Evolutionary conservation across 495 filamentous ascomycete species (phyloP), one percentile per base, ranked within the genome.

Genomic region (Trichoderma asperelloides): DNA sequence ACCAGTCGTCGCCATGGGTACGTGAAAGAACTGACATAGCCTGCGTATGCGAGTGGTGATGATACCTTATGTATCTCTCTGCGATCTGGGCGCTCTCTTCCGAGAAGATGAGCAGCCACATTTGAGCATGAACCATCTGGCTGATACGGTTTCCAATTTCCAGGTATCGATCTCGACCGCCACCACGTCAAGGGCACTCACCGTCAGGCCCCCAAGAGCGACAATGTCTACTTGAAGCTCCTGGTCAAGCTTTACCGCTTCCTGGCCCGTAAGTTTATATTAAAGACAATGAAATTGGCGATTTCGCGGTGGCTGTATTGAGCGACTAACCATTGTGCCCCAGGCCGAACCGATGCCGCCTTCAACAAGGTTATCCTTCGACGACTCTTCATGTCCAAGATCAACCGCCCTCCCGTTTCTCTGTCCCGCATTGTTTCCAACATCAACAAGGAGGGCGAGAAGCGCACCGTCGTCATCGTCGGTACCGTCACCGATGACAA

Each of bases 161-260:
- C 76, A 83, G 84, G 86, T 86, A 88, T 88, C 83, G 86, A 88
- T 85, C 80, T 88, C 70, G 80, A 85, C 73, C 90, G 82, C 79
- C 91, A 96, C 85, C 92, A 96, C 85, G 89, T 90, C 82, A 87
- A 89, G 78, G 84, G 78, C 84, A 91, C 85, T 76, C 92, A 95
- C 83, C 90, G 92, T 82, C 93, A 91, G 87, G 94, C 94, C 69
- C 90, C 95, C 70, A 97, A 98, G 79, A 95, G 89, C 83, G 92
- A 96, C 81, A 98, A 98, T 84, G 91, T 93, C 72, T 98, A 97
- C 82, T 85, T 97, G 75, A 92, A 93, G 86, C 89, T 98, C 71
- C 85, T 98, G 76, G 93, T 97, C 82, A 97, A 97, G 88, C 91
- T 98, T 33, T 98, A 98, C 87, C 89, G 90, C 82, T 98, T 98